Conservation (phyloP, 495 filamentous ascomycete genomes). For the Annulohypoxylon moriforme region DNA sequence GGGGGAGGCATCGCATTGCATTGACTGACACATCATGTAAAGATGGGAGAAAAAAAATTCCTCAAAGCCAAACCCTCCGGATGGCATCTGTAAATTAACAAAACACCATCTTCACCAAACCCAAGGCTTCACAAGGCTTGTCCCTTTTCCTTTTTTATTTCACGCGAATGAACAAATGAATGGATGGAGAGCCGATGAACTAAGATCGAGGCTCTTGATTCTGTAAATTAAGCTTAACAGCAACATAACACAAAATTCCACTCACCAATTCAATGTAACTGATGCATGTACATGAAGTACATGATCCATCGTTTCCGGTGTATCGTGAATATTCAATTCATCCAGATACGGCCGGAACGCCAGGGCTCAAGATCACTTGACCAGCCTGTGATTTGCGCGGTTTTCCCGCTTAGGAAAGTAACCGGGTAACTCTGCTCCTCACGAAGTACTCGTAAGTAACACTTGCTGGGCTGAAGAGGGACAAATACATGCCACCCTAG, state of each 20-base stretch:
- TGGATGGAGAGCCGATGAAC: neutral
- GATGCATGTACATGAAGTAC: neutral
- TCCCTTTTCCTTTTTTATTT: conserved; percentile 7
- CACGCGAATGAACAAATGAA: conserved; percentile 13
- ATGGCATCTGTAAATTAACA: conserved; percentile 42
- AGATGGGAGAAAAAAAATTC: conserved; percentile 37
- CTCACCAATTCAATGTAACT: conserved; percentile 6
- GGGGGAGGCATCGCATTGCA: conserved; percentile 42
- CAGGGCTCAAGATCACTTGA: conserved; percentile 18
- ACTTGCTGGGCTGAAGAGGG: neutral
- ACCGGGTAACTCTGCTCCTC: conserved; percentile 1
- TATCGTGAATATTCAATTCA: conserved; percentile 6
- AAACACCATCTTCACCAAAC: conserved; percentile 38
- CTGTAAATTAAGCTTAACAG: conserved; percentile 9
- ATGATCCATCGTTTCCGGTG: neutral
- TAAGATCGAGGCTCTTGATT: conserved; percentile 3
- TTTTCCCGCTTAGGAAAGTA: conserved; percentile 33
- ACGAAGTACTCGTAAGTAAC: neutral
- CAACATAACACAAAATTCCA: conserved; percentile 14
- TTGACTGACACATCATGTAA: conserved; percentile 37
- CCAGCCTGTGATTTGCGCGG: conserved; percentile 36
- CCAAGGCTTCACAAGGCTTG: neutral
- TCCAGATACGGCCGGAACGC: neutral
- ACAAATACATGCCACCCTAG: neutral
- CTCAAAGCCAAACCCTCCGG: conserved; percentile 22